Evolutionary conservation across 2,329 filamentous ascomycete species (phyloP).

Genomic region (Aspergillus sp.): DNA sequence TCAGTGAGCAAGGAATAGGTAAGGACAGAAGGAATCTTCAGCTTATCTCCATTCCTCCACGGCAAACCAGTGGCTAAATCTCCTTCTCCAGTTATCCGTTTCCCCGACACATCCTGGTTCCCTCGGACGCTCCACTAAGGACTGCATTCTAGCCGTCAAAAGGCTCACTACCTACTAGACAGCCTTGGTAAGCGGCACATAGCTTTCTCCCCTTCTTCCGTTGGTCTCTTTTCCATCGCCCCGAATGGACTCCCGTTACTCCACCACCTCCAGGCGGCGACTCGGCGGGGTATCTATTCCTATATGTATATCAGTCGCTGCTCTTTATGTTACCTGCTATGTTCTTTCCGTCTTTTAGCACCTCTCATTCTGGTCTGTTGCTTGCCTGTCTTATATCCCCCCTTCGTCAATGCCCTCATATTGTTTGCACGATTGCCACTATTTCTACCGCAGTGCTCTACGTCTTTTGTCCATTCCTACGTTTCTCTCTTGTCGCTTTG

Average conservation of each 20-base stretch:
- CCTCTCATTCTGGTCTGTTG: not conserved
- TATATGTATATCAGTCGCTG: slow-evolving; percentile 2
- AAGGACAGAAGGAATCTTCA: not conserved
- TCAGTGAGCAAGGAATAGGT: not conserved
- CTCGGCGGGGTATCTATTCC: slow-evolving; percentile 5
- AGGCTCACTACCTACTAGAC: not conserved
- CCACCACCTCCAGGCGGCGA: slow-evolving; percentile 6
- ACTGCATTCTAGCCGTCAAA: not conserved
- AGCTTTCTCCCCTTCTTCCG: slow-evolving; percentile 18
- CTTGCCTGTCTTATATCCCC: not conserved
- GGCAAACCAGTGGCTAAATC: slow-evolving; percentile 1
- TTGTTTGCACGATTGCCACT: slow-evolving; percentile 80
- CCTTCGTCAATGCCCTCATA: slow-evolving; percentile 65
- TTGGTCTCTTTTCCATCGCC: slow-evolving; percentile 15
- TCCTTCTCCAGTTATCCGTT: slow-evolving; percentile 24
- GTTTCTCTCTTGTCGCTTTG: slow-evolving; percentile 67
- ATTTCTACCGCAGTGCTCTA: slow-evolving; percentile 85
- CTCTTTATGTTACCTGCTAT: not conserved
- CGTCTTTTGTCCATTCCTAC: slow-evolving; percentile 79
- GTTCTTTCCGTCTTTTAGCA: not conserved
- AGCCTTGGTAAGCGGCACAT: not conserved
- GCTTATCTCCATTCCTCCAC: not conserved
- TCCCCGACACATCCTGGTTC: slow-evolving; percentile 19
- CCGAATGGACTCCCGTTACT: slow-evolving; percentile 9
- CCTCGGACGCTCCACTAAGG: not conserved